These are phyloP conservation scores for Apiospora arundinis DNA, from an alignment of 2,329 filamentous ascomycete genomes.

Conservation along the genomic window DNA sequence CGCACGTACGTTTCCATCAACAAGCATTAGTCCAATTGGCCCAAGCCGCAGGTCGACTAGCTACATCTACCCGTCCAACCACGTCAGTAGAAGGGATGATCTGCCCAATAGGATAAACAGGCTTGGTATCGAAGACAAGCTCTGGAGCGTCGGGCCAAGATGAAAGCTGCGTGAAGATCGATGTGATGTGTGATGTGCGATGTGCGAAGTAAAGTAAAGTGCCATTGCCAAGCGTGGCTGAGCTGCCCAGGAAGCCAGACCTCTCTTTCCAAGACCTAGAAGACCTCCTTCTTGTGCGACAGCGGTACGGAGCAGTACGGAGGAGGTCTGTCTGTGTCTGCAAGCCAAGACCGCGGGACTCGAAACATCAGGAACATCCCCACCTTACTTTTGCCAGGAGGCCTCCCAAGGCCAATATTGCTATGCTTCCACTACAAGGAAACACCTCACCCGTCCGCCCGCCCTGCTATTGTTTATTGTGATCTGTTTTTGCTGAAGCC, in stretches of 20 bases:
- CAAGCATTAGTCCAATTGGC: neutral
- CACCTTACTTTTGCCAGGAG: neutral
- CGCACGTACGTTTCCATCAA: neutral
- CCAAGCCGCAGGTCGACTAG: neutral
- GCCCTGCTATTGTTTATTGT: neutral
- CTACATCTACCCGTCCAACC: neutral
- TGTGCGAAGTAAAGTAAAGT: neutral
- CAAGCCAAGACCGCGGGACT: constrained; percentile 14
- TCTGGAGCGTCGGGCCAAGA: neutral
- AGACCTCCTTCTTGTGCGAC: neutral
- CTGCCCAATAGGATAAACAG: neutral
- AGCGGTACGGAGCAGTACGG: neutral
- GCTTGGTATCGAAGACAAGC: neutral
- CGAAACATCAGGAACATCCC: constrained; percentile 12
- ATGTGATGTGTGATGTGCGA: too few relatives aligned
- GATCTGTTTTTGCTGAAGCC: neutral
- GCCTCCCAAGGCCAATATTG: neutral
- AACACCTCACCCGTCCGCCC: neutral
- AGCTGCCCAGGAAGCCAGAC: constrained; percentile 1
- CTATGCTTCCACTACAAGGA: neutral
- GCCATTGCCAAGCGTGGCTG: constrained; percentile 7
- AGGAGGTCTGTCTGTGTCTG: neutral
- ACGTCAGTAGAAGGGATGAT: neutral
- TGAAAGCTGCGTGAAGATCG: neutral
- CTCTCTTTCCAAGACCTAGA: neutral